These are phyloP conservation scores for Exophiala dermatitidis DNA, from an alignment of 2,329 filamentous ascomycete genomes.

Conservation along the genomic window DNA sequence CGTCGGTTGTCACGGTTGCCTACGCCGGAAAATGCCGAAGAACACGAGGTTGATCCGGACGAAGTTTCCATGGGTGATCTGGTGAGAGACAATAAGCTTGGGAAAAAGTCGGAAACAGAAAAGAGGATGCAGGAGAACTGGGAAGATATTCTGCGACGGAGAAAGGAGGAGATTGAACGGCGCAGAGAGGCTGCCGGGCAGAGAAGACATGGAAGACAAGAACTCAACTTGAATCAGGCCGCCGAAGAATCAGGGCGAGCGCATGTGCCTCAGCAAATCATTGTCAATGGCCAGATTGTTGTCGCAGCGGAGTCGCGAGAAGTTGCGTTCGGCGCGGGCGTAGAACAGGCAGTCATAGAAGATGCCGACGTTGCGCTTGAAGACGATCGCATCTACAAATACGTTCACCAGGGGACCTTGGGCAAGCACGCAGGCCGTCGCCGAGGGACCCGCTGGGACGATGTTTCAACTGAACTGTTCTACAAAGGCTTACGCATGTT, in stretches of 20 bases:
- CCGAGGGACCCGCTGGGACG: conserved; percentile 49
- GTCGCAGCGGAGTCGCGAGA: conserved; percentile 47
- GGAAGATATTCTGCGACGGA: conserved; percentile 44
- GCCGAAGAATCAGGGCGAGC: conserved; percentile 1
- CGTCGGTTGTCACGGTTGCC: conserved; percentile 13
- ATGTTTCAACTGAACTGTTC: conserved; percentile 53
- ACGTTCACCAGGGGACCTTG: conserved; percentile 42
- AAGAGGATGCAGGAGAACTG: conserved; percentile 53
- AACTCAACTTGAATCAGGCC: conserved; percentile 5
- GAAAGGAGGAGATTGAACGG: conserved; percentile 33
- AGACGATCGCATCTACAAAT: conserved; percentile 39
- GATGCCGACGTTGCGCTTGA: conserved; percentile 40
- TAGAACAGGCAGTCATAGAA: conserved; percentile 39
- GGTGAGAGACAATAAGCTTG: conserved; percentile 47
- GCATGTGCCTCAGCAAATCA: conserved; percentile 43
- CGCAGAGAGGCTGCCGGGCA: conserved; percentile 29
- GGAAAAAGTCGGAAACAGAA: conserved; percentile 52
- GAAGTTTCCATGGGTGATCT: conserved; percentile 53
- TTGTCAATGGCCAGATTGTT: conserved; percentile 53
- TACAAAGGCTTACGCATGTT: conserved; percentile 57
- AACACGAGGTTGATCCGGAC: conserved; percentile 47
- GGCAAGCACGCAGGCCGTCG: conserved; percentile 43
- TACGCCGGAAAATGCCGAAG: conserved; percentile 42
- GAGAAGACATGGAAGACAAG: conserved; percentile 18
- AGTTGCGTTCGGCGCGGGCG: conserved; percentile 51